A percentile compares a stretch with the other conserved stretches of the same genome.
Evolutionary conservation across 148 eudicot genomes (phyloP).

Genomic region (Vaccinium corymbosum): DNA sequence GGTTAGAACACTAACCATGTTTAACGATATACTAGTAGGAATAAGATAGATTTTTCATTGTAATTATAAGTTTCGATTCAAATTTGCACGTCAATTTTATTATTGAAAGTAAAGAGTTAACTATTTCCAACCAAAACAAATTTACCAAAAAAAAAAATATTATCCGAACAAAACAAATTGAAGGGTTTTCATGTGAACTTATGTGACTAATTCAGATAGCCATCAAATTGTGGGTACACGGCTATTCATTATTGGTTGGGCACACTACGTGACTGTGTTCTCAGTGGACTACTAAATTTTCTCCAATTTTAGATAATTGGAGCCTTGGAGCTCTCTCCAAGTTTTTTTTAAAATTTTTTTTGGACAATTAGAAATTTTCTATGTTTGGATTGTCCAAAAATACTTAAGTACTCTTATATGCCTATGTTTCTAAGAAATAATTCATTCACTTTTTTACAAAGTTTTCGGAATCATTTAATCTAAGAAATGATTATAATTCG

Average conservation of each 20-base stretch:
- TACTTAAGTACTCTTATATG: not conserved
- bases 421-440: not conserved
- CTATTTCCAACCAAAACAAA: not conserved
- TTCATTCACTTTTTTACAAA: not conserved
- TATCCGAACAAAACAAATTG: not conserved
- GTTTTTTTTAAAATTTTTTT: not conserved
- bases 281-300: not conserved
- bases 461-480: not conserved
- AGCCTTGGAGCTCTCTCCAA: not conserved
- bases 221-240: not conserved
- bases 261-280: not conserved
- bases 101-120: not conserved
- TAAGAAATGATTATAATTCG: too few relatives aligned
- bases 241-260: not conserved
- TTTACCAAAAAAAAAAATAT: not conserved
- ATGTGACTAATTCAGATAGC: too few relatives aligned
- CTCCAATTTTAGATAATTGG: not conserved
- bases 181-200: too few relatives aligned
- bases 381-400: not conserved
- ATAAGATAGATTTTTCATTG: not conserved
- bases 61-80: too few relatives aligned
- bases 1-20: slow-evolving; percentile 21
- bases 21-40: not conserved
- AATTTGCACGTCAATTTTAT: too few relatives aligned
- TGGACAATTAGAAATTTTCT: not conserved